Base-by-base conservation (phyloP, 1,139 yeast genomes). In the Candida tropicalis region DNA sequence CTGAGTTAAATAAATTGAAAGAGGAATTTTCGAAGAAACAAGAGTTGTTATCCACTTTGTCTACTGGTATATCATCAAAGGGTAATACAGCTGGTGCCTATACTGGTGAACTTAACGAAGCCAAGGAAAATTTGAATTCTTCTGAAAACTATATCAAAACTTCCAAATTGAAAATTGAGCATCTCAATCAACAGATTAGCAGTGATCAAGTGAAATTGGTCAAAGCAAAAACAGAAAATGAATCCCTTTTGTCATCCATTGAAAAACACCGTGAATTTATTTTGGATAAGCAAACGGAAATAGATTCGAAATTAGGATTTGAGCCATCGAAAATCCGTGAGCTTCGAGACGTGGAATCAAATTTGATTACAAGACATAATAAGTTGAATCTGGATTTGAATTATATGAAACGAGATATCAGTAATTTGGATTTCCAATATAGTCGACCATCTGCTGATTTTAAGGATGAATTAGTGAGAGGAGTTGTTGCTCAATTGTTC, bases 401-500 rank as follows among this genome's bases (percentile, higher is more conserved):
- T 47, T 66, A 65, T 29, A 61, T 87, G 57, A 80, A 78, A 54
- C 70, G 95, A 44, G 79, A 75, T 41, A 81, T 86, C 23, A 84
- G 54, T 0, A 84, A 84, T 54, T 68, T 90, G 43, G 96, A 89
- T 40, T 91, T 91, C 59, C 72, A 79, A 35, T 91, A 88, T 63
- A 65, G 82, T 5, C 74, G 68, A 39, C 96, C 97, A 0, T 62
- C 73, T 18, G 70, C 84, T 1, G 64, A 77, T 41, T 89, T 91
- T 58, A 70, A 84, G 53, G 70, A 79, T 7, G 56, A 64, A 1
- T 73, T 84, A 2, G 96, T 90, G 5, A 84, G 84, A 56, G 99
- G 99, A 34, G 79, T 90, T 13, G 96, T 93, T 13, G 97, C 97
- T 2, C 95, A 87, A 57, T 67, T 93, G 41, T 90, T 95, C 58